Conservation (phyloP, 768 basidiomycete species). For the Xerocomus brunneocitrinus region DNA sequence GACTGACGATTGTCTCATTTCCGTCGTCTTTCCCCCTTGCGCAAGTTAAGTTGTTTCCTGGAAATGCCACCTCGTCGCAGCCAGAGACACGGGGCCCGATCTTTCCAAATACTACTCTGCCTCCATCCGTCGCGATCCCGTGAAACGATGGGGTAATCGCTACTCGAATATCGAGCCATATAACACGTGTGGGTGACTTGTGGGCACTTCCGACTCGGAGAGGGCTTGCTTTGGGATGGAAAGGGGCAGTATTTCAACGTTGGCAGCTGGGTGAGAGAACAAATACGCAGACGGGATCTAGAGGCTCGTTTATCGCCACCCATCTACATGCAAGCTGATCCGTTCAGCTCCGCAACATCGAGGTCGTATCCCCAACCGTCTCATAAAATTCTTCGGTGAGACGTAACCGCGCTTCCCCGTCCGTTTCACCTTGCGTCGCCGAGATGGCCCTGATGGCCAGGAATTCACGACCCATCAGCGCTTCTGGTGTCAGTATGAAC, state of each 20-base stretch:
- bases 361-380: conserved; percentile 62
- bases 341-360: conserved; percentile 30
- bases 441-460: conserved; percentile 67
- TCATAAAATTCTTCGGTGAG: conserved; percentile 83
- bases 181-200: conserved; percentile 57
- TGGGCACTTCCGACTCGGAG: conserved; percentile 26
- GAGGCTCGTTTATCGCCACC: too few relatives aligned
- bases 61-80: conserved; percentile 7
- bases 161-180: conserved; percentile 75
- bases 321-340: too few relatives aligned
- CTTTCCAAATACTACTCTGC: conserved; percentile 51
- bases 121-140: conserved; percentile 40
- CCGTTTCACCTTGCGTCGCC: conserved; percentile 55
- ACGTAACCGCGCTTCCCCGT: conserved; percentile 63
- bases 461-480: conserved; percentile 76
- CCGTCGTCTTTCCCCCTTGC: not conserved
- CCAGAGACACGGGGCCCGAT: conserved; percentile 11
- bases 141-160: conserved; percentile 54
- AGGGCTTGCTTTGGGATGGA: conserved; percentile 17
- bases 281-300: too few relatives aligned
- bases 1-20: too few relatives aligned
- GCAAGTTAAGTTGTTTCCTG: not conserved
- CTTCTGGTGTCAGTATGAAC: conserved; percentile 60
- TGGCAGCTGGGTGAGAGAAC: conserved; percentile 79
- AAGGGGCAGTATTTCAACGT: conserved; percentile 61